Base-by-base conservation (phyloP, 164 flowering plant species). In the Berberis vulgaris region DNA sequence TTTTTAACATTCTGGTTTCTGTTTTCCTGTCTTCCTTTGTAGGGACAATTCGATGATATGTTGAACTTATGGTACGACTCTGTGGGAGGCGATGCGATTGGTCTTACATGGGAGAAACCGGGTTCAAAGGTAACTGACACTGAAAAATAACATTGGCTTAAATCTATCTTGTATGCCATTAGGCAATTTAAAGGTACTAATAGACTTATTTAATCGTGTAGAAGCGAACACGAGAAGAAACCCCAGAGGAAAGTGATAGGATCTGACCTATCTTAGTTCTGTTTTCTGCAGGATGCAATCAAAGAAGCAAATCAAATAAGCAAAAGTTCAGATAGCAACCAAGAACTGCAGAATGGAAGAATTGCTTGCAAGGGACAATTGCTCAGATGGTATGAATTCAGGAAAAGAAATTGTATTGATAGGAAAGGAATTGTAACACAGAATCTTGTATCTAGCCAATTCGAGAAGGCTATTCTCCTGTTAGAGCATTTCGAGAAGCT, bases 31-130 rank as follows among this genome's bases (percentile, higher is more conserved):
- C 38, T 57, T 58, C 26, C 26, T 26, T 26, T 77, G 70, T 74
- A 91, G 99, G 76, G 70, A 68, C 89, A 83, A 60, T 86, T 76
- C 69, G 76, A 84, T 0, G 67, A 71, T 47, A 70, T 52, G 43
- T 82, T 89, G 69, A 86, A 82, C 69, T 49, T 85, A 64, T 94
- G 99, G 99, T 86, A 86, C 67, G 99, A 94, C 80, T 78, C 91
- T 57, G 66, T 89, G 61, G 97, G 97, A 50, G 93, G 96, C 45
- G 97, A 94, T 74, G 95, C 90, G 7, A 78, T 94, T 71, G 97
- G 99, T 65, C 72, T 94, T 52, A 91, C 97, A 40, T 91, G 95
- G 93, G 80, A 69, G 52, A 78, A 60, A 66, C 68, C 65, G 1
- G 10, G 12, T 13, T 78, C 85, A 52, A 88, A 86, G 96, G 99